A percentile compares a stretch with the other conserved stretches of the same genome.
These are phyloP conservation scores for Podospora pseudoanserina DNA, from an alignment of 495 filamentous ascomycete genomes.

Conservation along the genomic window DNA sequence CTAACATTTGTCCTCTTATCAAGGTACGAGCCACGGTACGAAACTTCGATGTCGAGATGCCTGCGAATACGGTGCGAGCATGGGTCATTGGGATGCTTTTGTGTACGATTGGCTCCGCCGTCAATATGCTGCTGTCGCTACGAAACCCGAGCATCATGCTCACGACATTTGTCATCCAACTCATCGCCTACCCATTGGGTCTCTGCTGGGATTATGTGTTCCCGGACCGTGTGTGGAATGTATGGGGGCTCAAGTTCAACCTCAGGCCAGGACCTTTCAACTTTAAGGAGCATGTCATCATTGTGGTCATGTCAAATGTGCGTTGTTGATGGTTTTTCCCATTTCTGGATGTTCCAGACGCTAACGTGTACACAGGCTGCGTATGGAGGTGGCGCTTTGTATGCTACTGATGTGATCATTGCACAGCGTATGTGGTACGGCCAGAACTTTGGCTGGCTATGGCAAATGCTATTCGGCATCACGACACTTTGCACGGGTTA, in stretches of 20 bases:
- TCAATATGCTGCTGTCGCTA: constrained; percentile 70
- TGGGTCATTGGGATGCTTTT: constrained; percentile 67
- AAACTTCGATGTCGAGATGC: constrained; percentile 64
- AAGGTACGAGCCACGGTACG: constrained; percentile 60
- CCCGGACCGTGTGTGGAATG: constrained; percentile 55
- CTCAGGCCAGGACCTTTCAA: constrained; percentile 72
- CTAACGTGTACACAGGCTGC: constrained; percentile 33
- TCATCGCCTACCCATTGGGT: constrained; percentile 67
- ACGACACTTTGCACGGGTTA: constrained; percentile 71
- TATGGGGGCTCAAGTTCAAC: constrained; percentile 58
- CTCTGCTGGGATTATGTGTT: constrained; percentile 52
- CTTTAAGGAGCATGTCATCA: constrained; percentile 74
- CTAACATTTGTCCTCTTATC: constrained; percentile 28
- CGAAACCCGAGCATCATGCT: constrained; percentile 62
- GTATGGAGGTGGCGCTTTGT: constrained; percentile 47
- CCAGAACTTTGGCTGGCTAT: constrained; percentile 52
- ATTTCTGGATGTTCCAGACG: neutral
- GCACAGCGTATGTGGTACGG: constrained; percentile 39
- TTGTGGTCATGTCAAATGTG: constrained; percentile 69
- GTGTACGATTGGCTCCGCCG: constrained; percentile 60
- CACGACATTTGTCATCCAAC: constrained; percentile 64
- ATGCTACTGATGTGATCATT: constrained; percentile 48
- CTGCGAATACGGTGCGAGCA: constrained; percentile 65
- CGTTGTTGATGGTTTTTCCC: constrained; percentile 16
- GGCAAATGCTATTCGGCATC: constrained; percentile 64